Evolutionary conservation across 352 stramenopile species (phyloP).

Genomic region (Thraustotheca clavata): DNA sequence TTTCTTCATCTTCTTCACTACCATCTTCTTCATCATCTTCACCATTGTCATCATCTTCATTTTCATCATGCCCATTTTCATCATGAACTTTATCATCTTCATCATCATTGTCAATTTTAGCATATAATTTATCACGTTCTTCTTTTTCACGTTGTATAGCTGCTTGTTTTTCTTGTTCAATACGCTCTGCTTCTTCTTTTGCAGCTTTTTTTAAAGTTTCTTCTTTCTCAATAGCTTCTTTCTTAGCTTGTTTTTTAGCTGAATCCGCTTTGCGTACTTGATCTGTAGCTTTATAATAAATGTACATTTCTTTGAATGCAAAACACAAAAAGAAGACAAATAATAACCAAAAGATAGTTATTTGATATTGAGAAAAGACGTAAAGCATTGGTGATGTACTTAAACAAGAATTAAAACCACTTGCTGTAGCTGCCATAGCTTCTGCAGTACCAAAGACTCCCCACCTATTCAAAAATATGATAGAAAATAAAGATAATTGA

Average conservation of each 20-base stretch:
- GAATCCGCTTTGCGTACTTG: background rate
- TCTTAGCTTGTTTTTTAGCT: background rate
- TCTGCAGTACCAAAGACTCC: slow-evolving; percentile 54
- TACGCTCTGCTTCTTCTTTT: slow-evolving; percentile 25
- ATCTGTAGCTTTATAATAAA: slow-evolving; percentile 6
- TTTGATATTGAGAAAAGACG: slow-evolving; percentile 61
- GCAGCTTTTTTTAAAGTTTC: slow-evolving; percentile 34
- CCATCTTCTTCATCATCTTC: slow-evolving; percentile 24
- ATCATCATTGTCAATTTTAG: slow-evolving; percentile 29
- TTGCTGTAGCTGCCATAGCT: slow-evolving; percentile 42
- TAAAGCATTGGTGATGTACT: slow-evolving; percentile 55
- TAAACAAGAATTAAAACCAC: slow-evolving; percentile 60
- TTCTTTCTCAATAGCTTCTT: slow-evolving; percentile 23
- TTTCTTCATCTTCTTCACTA: slow-evolving; percentile 23
- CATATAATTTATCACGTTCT: slow-evolving; percentile 38
- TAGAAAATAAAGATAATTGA: background rate
- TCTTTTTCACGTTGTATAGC: slow-evolving; percentile 30
- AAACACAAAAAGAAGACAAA: slow-evolving; percentile 51
- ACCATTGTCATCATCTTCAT: slow-evolving; percentile 20
- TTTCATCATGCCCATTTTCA: slow-evolving; percentile 12
- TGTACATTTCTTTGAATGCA: slow-evolving; percentile 38
- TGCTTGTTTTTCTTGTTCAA: slow-evolving; percentile 29
- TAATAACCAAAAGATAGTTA: slow-evolving; percentile 53
- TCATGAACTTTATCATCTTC: slow-evolving; percentile 19
- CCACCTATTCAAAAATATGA: slow-evolving; percentile 24